phyloP scores from a whole-genome alignment of 805 yeast species.

The Huiozyma sinensis region DNA sequence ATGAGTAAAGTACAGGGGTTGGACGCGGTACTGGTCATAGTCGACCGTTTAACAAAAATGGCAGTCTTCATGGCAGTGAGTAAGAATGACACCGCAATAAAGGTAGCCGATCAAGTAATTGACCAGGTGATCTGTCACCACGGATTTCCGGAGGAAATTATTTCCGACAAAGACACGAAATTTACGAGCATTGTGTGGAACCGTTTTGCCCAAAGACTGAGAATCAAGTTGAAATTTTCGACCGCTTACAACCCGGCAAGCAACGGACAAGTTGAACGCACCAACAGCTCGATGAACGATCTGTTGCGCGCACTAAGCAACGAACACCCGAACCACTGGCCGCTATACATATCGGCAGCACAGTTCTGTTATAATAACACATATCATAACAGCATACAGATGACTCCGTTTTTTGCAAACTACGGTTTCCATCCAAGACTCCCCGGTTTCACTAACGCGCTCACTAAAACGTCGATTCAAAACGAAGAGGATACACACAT shows the following conservation, averaged over 20 bases:
- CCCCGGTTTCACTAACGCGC: neutral
- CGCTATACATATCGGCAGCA: neutral
- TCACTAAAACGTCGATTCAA: neutral
- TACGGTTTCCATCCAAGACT: conserved; percentile 2
- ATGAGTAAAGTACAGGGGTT: neutral
- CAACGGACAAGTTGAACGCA: conserved; percentile 1
- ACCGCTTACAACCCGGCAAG: neutral
- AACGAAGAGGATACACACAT: neutral
- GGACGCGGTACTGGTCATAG: neutral
- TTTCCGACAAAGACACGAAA: neutral
- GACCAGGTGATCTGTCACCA: neutral
- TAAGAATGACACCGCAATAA: neutral
- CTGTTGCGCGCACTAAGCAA: neutral
- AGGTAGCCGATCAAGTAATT: neutral
- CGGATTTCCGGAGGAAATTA: neutral
- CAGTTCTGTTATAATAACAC: conserved; percentile 1
- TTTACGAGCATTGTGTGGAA: neutral
- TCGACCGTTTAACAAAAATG: conserved; percentile 1
- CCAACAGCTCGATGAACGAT: neutral
- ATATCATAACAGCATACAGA: neutral
- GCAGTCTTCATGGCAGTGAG: neutral
- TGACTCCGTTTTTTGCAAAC: conserved; percentile 1
- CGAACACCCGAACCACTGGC: neutral
- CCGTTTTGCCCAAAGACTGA: neutral
- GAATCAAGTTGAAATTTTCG: neutral